These are phyloP conservation scores for Sergeia podlipaevii DNA, from an alignment of 208 protist species.

Conservation along the genomic window DNA sequence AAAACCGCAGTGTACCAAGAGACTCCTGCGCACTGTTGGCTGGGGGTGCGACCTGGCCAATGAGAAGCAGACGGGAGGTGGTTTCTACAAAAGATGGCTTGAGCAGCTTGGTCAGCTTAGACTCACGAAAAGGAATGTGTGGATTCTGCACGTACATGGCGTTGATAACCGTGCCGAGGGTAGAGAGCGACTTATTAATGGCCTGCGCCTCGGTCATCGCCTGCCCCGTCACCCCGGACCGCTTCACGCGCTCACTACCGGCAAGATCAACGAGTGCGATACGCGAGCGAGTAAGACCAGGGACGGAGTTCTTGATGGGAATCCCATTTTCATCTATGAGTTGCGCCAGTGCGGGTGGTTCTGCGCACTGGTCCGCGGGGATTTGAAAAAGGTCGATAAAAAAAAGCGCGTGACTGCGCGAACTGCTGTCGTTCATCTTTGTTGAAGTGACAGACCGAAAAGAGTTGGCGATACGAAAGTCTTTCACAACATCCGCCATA, in stretches of 20 bases:
- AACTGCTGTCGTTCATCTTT: constrained; percentile 90
- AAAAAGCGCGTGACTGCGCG: constrained; percentile 88
- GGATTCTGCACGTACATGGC: constrained; percentile 70
- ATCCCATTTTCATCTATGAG: constrained; percentile 53
- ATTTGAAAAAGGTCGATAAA: constrained; percentile 88
- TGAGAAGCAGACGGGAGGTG: constrained; percentile 70
- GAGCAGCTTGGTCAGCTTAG: constrained; percentile 92
- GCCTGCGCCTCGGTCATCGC: constrained; percentile 88
- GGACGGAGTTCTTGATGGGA: constrained; percentile 25
- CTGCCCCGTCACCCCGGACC: constrained; percentile 79
- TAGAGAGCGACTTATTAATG: constrained; percentile 90
- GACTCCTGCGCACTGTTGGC: constrained; percentile 59
- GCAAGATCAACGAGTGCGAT: constrained; percentile 97
- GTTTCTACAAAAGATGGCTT: constrained; percentile 67
- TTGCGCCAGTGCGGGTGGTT: constrained; percentile 27
- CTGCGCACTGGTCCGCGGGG: constrained; percentile 17
- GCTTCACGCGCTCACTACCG: constrained; percentile 90
- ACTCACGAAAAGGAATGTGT: constrained; percentile 90
- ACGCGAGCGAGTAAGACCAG: constrained; percentile 85
- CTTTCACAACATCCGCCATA: constrained; percentile 67
- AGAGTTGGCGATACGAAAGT: constrained; percentile 74
- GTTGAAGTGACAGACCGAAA: constrained; percentile 77
- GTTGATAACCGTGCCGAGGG: constrained; percentile 83
- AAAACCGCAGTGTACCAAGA: constrained; percentile 83
- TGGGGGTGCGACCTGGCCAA: constrained; percentile 77